Evolutionary conservation across 352 stramenopile genomes (phyloP).

Genomic region (Globisporangium spinosum): DNA sequence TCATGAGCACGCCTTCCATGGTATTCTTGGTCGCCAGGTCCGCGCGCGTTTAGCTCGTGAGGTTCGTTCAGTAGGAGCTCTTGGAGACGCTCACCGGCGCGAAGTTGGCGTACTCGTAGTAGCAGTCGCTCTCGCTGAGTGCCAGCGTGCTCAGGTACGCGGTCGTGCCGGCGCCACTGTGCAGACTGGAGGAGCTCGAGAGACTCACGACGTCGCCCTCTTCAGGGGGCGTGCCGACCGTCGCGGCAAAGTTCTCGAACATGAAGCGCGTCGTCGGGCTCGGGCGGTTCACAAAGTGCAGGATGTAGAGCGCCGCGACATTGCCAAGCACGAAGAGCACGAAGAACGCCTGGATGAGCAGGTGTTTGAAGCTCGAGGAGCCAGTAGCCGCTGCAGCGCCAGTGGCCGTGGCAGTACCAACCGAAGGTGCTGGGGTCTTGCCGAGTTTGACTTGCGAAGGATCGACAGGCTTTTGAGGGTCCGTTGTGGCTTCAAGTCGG

Average conservation of each 20-base stretch:
- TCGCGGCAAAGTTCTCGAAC: conserved; percentile 30
- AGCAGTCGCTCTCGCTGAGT: conserved; percentile 17
- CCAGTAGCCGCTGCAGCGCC: neutral
- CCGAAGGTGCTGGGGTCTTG: neutral
- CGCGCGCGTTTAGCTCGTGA: conserved; percentile 44
- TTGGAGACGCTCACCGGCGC: conserved; percentile 38
- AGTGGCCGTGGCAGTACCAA: neutral
- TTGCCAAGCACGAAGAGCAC: conserved; percentile 63
- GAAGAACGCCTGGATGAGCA: conserved; percentile 27
- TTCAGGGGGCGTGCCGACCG: conserved; percentile 11
- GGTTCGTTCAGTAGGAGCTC: conserved; percentile 36
- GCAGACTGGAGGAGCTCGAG: conserved; percentile 28
- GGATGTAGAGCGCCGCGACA: conserved; percentile 51
- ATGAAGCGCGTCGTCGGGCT: conserved; percentile 39
- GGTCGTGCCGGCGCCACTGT: conserved; percentile 60
- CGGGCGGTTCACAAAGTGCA: conserved; percentile 59
- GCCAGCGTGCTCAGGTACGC: conserved; percentile 48
- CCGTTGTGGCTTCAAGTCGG: conserved; percentile 22
- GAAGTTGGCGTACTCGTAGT: conserved; percentile 46
- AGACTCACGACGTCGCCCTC: conserved; percentile 42
- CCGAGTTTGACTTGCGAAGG: conserved; percentile 45
- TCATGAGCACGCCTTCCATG: conserved; percentile 44
- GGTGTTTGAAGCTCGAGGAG: conserved; percentile 13
- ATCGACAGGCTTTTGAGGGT: conserved; percentile 35
- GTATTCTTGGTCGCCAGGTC: conserved; percentile 14